Conservation (phyloP, 2,329 filamentous ascomycete genomes). For the Pyrenophora graminea region DNA sequence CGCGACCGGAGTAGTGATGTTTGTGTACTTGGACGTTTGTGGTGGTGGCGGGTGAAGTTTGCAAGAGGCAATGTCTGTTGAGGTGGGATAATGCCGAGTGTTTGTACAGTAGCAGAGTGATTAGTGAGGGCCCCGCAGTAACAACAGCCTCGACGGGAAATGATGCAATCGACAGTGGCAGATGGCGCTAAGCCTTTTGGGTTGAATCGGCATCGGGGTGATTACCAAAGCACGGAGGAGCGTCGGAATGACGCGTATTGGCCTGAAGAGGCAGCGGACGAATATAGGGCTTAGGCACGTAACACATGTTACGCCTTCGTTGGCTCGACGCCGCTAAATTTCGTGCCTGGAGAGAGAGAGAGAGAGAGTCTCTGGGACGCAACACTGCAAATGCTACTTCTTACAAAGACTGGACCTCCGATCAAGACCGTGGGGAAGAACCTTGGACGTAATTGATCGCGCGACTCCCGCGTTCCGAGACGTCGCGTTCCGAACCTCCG, state of each 20-base stretch:
- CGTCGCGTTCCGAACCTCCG: constrained; percentile 20
- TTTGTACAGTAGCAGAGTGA: constrained; percentile 17
- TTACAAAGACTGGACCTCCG: too few relatives aligned
- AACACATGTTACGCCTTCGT: constrained; percentile 1
- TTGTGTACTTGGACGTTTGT: background rate
- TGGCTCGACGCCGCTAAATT: background rate
- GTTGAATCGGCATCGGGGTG: constrained; percentile 10
- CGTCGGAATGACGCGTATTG: too few relatives aligned
- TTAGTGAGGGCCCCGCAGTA: constrained; percentile 40
- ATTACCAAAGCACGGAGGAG: constrained; percentile 14
- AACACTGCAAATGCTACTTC: too few relatives aligned
- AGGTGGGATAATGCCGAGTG: constrained; percentile 4
- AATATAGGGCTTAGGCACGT: constrained; percentile 1
- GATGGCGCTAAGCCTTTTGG: constrained; percentile 11
- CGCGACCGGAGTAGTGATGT: background rate
- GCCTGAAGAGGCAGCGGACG: background rate
- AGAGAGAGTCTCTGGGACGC: too few relatives aligned
- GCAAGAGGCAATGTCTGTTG: background rate
- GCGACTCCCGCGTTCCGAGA: constrained; percentile 26
- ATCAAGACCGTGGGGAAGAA: too few relatives aligned
- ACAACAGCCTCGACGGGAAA: constrained; percentile 18
- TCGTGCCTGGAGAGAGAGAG: background rate
- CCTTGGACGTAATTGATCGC: constrained; percentile 8
- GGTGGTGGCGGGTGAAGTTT: background rate
- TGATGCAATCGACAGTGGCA: constrained; percentile 38